These are phyloP conservation scores for Penicillium digitatum DNA, from an alignment of 2,329 filamentous ascomycete genomes.

Conservation along the genomic window DNA sequence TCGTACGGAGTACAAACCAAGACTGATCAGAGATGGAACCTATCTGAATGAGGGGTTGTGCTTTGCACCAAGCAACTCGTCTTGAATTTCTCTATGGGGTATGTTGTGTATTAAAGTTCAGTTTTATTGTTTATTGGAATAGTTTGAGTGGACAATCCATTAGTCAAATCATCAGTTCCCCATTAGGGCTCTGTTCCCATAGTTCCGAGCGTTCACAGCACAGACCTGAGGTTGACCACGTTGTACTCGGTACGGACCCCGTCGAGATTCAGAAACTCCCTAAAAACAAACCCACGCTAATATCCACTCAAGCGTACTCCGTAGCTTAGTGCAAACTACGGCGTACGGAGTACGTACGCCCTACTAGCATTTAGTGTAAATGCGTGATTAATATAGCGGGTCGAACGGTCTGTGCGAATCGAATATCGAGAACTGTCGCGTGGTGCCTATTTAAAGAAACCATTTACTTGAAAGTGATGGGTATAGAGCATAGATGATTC, in stretches of 20 bases:
- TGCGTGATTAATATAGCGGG: neutral
- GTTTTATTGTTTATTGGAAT: neutral
- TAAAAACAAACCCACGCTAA: neutral
- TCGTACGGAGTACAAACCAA: too few species aligned
- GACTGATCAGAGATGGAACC: neutral
- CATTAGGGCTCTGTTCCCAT: neutral
- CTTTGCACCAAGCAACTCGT: too few species aligned
- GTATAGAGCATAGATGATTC: too few species aligned
- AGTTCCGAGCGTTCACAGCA: neutral
- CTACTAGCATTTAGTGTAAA: neutral
- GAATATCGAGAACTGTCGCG: neutral
- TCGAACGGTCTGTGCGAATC: neutral
- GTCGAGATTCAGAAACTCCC: neutral
- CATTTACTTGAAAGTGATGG: neutral
- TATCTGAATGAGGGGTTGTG: too few species aligned
- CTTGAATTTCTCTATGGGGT: neutral
- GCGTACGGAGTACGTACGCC: too few species aligned
- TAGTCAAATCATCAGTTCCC: neutral
- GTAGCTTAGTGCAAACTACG: neutral
- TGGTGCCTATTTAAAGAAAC: neutral
- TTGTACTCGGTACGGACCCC: neutral
- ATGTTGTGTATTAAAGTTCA: neutral
- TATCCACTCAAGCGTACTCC: neutral
- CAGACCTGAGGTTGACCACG: neutral
- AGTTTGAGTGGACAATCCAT: neutral